Evolutionary conservation across 345 rosid genomes (phyloP).

Genomic region (Dipteronia sinensis): DNA sequence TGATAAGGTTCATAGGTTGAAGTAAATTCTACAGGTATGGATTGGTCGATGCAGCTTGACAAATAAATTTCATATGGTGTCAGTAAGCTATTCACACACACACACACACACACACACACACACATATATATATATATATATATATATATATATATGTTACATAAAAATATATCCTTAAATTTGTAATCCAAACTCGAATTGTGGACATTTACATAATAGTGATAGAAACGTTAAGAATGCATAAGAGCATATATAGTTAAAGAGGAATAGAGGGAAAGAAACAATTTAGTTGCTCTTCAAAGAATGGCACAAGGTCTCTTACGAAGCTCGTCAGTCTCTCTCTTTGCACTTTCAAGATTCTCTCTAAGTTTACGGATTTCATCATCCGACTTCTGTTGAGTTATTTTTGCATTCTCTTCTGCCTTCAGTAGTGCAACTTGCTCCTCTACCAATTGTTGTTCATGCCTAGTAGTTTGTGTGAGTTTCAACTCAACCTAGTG

Average conservation of each 20-base stretch:
- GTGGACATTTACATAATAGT: not conserved
- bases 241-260: not conserved
- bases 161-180: not conserved
- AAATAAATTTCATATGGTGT: not conserved
- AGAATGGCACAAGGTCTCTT: conserved; percentile 19
- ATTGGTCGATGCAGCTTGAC: not conserved
- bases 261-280: not conserved
- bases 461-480: conserved; percentile 64
- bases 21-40: not conserved
- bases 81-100: no score
- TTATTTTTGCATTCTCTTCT: conserved; percentile 56
- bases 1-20: not conserved
- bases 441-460: conserved; percentile 74
- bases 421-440: conserved; percentile 75
- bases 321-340: conserved; percentile 63
- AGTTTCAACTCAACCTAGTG: conserved; percentile 78
- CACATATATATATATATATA: not conserved
- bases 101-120: no score
- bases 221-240: not conserved
- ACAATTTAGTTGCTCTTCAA: not conserved
- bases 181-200: not conserved
- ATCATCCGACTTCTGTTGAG: conserved; percentile 67
- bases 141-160: not conserved
- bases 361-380: conserved; percentile 75
- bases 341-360: conserved; percentile 67